Conservation (phyloP, 305 asterid genomes). For the Fraxinus albicans region DNA sequence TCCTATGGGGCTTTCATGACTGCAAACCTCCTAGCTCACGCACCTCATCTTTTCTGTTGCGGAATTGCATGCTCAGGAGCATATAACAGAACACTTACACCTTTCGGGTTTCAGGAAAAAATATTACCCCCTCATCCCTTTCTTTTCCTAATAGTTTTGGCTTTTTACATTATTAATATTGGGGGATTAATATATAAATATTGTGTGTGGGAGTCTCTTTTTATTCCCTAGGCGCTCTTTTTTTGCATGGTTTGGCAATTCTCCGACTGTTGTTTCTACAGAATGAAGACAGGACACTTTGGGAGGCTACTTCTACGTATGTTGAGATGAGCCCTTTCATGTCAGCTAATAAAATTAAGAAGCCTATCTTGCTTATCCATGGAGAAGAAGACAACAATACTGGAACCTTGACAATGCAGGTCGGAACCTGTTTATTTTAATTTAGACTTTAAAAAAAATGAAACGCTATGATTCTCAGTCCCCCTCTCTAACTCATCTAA, state of each 20-base stretch:
- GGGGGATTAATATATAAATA: neutral
- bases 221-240: constrained; percentile 2
- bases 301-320: constrained; percentile 89
- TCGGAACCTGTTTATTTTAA: constrained; percentile 24
- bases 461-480: too few species aligned
- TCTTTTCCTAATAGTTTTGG: too few species aligned
- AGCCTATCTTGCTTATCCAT: constrained; percentile 92
- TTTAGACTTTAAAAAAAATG: neutral
- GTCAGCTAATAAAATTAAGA: constrained; percentile 92
- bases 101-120: constrained; percentile 83
- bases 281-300: constrained; percentile 95
- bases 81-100: constrained; percentile 95
- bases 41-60: constrained; percentile 93
- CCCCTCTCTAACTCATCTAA: neutral
- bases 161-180: neutral
- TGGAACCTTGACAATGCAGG: constrained; percentile 99
- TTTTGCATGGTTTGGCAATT: constrained; percentile 13
- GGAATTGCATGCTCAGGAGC: constrained; percentile 99
- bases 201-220: neutral
- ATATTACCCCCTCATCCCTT: too few species aligned
- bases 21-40: constrained; percentile 95
- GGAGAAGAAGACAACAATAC: constrained; percentile 98
- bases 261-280: constrained; percentile 27
- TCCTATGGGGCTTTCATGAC: constrained; percentile 99
- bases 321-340: constrained; percentile 92